phyloP scores from a whole-genome alignment of 768 basidiomycete genomes.

The Panus rudis region DNA sequence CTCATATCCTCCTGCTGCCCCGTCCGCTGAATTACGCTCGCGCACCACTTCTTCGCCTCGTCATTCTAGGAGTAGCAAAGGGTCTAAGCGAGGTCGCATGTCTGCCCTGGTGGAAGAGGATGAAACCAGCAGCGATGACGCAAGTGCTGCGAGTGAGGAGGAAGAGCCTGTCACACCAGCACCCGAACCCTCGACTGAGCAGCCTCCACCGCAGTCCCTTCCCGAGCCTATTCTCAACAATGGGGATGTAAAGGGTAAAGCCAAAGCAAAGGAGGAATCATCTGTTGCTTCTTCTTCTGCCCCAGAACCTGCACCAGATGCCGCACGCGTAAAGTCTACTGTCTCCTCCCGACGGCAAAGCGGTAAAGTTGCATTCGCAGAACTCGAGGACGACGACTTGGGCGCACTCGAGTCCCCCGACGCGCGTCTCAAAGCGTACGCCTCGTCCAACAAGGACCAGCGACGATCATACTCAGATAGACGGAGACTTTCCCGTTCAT shows the following conservation, averaged over 20 bases:
- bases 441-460: conserved; percentile 7
- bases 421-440: conserved; percentile 18
- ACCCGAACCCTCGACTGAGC: conserved; percentile 13
- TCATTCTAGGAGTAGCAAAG: conserved; percentile 16
- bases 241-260: neutral
- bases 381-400: conserved; percentile 4
- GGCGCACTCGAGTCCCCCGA: conserved; percentile 15
- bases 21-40: conserved; percentile 14
- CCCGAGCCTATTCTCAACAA: too few species aligned
- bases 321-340: too few species aligned
- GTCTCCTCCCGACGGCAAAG: too few species aligned
- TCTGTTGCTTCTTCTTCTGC: conserved; percentile 7
- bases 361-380: conserved; percentile 4
- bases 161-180: conserved; percentile 19
- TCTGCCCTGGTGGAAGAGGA: conserved; percentile 33
- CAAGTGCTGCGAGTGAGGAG: conserved; percentile 15
- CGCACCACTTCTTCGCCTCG: conserved; percentile 8
- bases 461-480: conserved; percentile 11
- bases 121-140: conserved; percentile 24
- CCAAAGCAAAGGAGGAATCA: neutral
- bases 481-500: conserved; percentile 10
- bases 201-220: too few species aligned
- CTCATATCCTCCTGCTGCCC: neutral
- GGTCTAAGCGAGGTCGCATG: conserved; percentile 29
- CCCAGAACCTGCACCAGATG: conserved; percentile 6